These are phyloP conservation scores for Tinospora cordifolia DNA, from an alignment of 164 flowering plant species.

Conservation along the genomic window DNA sequence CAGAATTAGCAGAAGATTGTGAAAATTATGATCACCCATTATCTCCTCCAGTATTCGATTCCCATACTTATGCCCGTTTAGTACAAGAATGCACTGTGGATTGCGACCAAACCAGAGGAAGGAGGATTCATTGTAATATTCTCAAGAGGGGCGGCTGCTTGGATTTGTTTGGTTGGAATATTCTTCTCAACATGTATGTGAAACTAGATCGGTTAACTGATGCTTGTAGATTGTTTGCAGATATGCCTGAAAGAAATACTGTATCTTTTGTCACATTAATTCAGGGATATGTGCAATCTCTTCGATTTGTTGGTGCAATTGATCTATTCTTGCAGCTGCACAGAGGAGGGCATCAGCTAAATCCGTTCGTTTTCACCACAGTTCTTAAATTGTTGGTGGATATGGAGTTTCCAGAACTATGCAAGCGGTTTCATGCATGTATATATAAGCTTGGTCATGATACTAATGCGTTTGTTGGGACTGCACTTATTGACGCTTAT, in stretches of 20 bases:
- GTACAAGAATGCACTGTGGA: slow-evolving; percentile 26
- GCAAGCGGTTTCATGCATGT: slow-evolving; percentile 43
- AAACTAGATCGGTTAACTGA: slow-evolving; percentile 31
- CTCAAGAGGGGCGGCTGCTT: slow-evolving; percentile 51
- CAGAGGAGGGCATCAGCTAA: slow-evolving; percentile 66
- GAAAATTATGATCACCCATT: neutral
- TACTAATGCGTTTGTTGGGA: slow-evolving; percentile 60
- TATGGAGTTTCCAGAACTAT: slow-evolving; percentile 44
- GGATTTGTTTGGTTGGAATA: slow-evolving; percentile 66
- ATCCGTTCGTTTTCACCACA: slow-evolving; percentile 62
- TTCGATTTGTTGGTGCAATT: slow-evolving; percentile 30
- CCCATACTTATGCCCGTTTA: slow-evolving; percentile 15
- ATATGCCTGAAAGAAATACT: slow-evolving; percentile 59
- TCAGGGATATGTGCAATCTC: slow-evolving; percentile 38
- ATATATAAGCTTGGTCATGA: slow-evolving; percentile 56
- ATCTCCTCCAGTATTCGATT: slow-evolving; percentile 14
- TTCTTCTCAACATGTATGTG: slow-evolving; percentile 51
- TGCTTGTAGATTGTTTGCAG: slow-evolving; percentile 57
- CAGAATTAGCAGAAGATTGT: slow-evolving; percentile 11
- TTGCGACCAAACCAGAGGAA: slow-evolving; percentile 30
- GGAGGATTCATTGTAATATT: slow-evolving; percentile 44
- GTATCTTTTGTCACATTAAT: slow-evolving; percentile 69
- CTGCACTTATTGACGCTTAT: slow-evolving; percentile 71
- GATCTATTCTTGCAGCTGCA: slow-evolving; percentile 44
- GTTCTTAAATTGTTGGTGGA: slow-evolving; percentile 61